phyloP scores from a whole-genome alignment of 768 basidiomycete genomes.

The Leccinellum luteum region DNA sequence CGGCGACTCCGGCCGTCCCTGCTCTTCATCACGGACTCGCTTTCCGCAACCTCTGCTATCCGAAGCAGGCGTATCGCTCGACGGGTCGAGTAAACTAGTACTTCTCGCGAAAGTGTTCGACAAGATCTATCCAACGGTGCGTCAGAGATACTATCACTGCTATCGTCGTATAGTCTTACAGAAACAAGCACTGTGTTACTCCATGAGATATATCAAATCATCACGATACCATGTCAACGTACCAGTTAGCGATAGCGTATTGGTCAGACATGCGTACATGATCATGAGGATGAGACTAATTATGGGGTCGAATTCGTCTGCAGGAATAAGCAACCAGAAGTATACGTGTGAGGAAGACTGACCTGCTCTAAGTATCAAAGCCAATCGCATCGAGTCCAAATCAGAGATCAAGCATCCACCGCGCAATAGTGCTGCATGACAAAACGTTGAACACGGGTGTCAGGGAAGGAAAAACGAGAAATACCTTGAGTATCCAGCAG shows the following conservation, averaged over 20 bases:
- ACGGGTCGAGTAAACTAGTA: no score
- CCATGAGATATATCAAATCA: conserved; percentile 2
- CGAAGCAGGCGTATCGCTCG: no score
- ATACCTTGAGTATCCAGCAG: conserved; percentile 37
- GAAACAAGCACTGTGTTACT: conserved; percentile 67
- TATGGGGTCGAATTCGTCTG: conserved; percentile 76
- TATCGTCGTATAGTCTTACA: conserved; percentile 39
- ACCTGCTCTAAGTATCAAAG: conserved; percentile 81
- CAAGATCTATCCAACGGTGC: conserved; percentile 61
- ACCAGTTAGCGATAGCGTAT: conserved; percentile 90
- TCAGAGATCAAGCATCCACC: conserved; percentile 94
- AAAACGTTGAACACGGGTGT: conserved; percentile 1
- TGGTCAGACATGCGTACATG: conserved; percentile 87
- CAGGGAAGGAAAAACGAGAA: not conserved
- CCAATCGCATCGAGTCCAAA: conserved; percentile 95
- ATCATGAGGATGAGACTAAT: conserved; percentile 93
- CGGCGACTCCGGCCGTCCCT: no score
- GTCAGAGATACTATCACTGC: conserved; percentile 1
- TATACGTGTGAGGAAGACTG: conserved; percentile 30
- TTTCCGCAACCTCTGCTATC: no score
- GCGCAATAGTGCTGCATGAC: conserved; percentile 59
- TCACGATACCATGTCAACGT: conserved; percentile 19
- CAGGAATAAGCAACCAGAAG: conserved; percentile 4
- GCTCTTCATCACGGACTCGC: no score
- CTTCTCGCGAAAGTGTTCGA: conserved; percentile 95